Base-by-base conservation (phyloP, 176 grass and related monocot species). In the Lolium rigidum region DNA sequence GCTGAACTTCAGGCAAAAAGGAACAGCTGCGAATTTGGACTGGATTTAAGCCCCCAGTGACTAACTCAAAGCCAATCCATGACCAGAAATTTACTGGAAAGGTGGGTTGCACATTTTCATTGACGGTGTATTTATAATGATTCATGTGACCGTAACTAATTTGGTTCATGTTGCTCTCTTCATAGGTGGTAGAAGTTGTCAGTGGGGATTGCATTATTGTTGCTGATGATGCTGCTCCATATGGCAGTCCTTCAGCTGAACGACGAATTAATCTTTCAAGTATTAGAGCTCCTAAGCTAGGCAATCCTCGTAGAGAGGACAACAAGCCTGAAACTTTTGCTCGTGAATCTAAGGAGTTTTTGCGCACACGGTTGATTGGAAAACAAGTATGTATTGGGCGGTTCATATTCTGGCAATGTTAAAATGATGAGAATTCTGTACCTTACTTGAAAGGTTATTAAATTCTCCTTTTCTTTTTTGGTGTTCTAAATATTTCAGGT, bases 1-100 rank as follows among this genome's bases (percentile, higher is more conserved):
- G 84, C 97, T 62, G 97, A 98, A 55, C 97, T 98, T 82, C 94
- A 98, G 82, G 94, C 94, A 65, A 98, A 98, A 98, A 98, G 76
- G 97, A 94, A 52, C 97, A 93, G 47, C 26, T 94, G 76, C 89
- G 90, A 95, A 96, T 98, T 67, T 98, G 97, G 97, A 94, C 86
- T 39, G 93, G 94, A 62, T 98, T 95, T 70, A 90, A 94, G 37
- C 93, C 97, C 20, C 94, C 92, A 3, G 86, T 81, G 71, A 89
- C 97, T 78, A 98, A 98, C 47, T 98, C 94, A 18, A 96, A 95
- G 75, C 86, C 93, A 70, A 98, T 98, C 67, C 91, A 91, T 88
- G 92, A 95, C 65, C 96, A 95, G 72, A 98, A 98, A 77, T 98
- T 94, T 89, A 92, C 86, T 76, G 96, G 96, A 84, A 95, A 94